phyloP scores from a whole-genome alignment of 148 eudicot species.

The Rhododendron mucronatum region DNA sequence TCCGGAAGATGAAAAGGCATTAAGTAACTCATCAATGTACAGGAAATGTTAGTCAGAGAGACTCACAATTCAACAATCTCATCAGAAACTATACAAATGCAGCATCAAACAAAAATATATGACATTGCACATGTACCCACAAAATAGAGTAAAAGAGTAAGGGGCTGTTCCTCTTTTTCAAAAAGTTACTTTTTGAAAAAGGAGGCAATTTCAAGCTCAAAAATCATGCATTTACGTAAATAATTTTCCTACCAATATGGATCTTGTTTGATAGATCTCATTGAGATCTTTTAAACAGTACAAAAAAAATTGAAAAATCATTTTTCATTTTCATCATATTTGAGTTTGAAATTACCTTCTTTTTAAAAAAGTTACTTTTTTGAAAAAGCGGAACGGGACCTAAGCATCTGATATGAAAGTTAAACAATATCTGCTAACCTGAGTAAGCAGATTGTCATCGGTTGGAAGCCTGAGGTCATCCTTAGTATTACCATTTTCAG shows the following conservation, averaged over 20 bases:
- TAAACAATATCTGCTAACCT: conserved; percentile 33
- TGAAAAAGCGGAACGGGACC: too few relatives aligned
- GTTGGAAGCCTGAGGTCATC: conserved; percentile 85
- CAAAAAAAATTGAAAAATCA: too few relatives aligned
- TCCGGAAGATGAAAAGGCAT: not conserved
- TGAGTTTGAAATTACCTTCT: too few relatives aligned
- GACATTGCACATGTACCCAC: not conserved
- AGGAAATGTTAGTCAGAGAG: not conserved
- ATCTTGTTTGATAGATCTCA: too few relatives aligned
- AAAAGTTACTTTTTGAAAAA: too few relatives aligned
- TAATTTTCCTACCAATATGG: too few relatives aligned
- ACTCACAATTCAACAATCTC: not conserved
- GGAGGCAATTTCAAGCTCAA: too few relatives aligned
- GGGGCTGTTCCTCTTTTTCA: too few relatives aligned
- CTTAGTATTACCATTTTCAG: conserved; percentile 76
- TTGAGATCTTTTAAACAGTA: too few relatives aligned
- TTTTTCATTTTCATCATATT: too few relatives aligned
- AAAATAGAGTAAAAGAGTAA: not conserved
- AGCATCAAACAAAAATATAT: not conserved
- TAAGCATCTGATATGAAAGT: not conserved
- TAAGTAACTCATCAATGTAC: not conserved
- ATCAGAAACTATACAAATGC: not conserved
- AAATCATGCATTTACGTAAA: too few relatives aligned
- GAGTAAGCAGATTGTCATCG: conserved; percentile 55
- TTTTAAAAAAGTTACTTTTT: too few relatives aligned